Conservation (phyloP, 345 rosid species). For the Schrenkiella parvula region DNA sequence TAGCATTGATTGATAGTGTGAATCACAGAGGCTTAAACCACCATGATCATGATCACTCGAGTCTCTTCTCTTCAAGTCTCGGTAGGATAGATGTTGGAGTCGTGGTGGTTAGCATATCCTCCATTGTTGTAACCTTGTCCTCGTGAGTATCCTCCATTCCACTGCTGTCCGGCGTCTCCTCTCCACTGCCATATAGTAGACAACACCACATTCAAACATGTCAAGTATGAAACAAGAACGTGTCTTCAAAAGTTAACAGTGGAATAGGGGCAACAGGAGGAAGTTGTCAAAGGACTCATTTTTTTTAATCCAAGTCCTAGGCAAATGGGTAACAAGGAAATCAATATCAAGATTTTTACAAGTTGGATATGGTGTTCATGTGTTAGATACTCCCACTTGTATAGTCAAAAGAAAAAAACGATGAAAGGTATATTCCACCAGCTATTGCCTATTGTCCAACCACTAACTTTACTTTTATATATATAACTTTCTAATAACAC, state of each 20-base stretch:
- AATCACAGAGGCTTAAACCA: constrained; percentile 14
- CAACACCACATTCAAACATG: neutral
- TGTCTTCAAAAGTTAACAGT: neutral
- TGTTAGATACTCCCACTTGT: constrained; percentile 22
- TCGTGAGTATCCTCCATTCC: constrained; percentile 71
- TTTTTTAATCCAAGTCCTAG: neutral
- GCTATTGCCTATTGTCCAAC: constrained; percentile 21
- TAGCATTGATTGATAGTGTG: constrained; percentile 4
- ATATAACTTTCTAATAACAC: neutral
- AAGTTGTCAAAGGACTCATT: no score
- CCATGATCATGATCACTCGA: neutral
- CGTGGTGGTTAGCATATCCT: constrained; percentile 46
- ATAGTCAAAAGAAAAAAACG: neutral
- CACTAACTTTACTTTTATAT: constrained; percentile 7
- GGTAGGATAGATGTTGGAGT: constrained; percentile 19
- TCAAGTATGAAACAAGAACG: neutral
- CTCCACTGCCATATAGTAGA: constrained; percentile 57
- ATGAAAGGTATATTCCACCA: constrained; percentile 16
- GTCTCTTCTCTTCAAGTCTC: constrained; percentile 20
- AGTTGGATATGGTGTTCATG: constrained; percentile 8
- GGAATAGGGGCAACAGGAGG: no score
- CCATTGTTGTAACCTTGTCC: constrained; percentile 65
- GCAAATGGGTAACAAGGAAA: neutral
- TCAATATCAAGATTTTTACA: neutral
- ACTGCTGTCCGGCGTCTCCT: constrained; percentile 57